phyloP scores from a whole-genome alignment of 768 basidiomycete species.

The Suillus brevipes region DNA sequence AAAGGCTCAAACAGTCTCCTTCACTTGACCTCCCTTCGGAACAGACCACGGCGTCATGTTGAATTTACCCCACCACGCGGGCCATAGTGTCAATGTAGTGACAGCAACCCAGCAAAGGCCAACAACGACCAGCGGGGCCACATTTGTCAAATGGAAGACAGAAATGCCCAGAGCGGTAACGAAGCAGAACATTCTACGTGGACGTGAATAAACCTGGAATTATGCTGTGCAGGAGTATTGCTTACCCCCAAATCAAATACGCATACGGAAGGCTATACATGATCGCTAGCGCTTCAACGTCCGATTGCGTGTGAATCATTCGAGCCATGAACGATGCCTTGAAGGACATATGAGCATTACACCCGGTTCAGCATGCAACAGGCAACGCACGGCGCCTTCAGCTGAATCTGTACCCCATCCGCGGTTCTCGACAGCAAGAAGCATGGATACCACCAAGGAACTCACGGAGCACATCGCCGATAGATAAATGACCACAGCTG shows the following conservation, averaged over 20 bases:
- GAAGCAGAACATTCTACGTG: constrained; percentile 12
- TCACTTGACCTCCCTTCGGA: no score
- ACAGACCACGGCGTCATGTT: not conserved
- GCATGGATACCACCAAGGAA: constrained; percentile 34
- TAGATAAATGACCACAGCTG: constrained; percentile 34
- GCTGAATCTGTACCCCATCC: constrained; percentile 23
- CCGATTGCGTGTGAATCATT: constrained; percentile 15
- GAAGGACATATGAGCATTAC: not conserved
- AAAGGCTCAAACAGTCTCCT: not conserved
- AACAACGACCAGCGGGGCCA: not conserved
- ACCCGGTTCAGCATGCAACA: not conserved
- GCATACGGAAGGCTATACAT: constrained; percentile 35
- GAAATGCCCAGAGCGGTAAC: constrained; percentile 8
- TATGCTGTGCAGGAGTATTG: not conserved
- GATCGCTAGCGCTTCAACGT: constrained; percentile 31
- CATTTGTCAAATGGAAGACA: not conserved
- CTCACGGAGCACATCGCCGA: constrained; percentile 38
- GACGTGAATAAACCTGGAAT: not conserved
- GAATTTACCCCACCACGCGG: constrained; percentile 1
- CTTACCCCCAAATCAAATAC: constrained; percentile 31
- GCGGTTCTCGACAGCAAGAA: constrained; percentile 39
- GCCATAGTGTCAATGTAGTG: constrained; percentile 6
- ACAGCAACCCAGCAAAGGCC: constrained; percentile 5
- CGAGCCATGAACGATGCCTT: constrained; percentile 21
- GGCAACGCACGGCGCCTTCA: constrained; percentile 29